Conservation (phyloP, 306 rosid species). For the Citrullus mucosospermus region DNA sequence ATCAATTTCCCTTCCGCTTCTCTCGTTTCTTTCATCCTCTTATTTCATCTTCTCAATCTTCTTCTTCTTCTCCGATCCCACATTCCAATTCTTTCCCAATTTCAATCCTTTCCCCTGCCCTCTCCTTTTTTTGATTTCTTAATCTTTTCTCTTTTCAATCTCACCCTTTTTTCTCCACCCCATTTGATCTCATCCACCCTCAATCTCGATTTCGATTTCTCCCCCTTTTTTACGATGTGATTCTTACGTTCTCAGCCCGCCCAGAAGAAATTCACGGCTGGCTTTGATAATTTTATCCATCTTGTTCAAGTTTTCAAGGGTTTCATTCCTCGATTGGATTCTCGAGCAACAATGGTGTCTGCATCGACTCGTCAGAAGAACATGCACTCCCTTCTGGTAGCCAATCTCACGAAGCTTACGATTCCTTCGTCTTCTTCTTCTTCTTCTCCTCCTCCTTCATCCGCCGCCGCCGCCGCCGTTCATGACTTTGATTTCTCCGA, state of each 20-base stretch:
- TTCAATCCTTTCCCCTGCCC: not conserved
- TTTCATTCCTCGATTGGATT: not conserved
- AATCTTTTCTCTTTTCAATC: not conserved
- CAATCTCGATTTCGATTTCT: not conserved
- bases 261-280: slow-evolving; percentile 20
- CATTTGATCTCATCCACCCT: not conserved
- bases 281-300: not conserved
- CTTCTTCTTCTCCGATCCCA: not conserved
- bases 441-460: slow-evolving; percentile 21
- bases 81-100: not conserved
- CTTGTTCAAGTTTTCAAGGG: not conserved
- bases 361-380: slow-evolving; percentile 25
- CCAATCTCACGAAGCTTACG: slow-evolving; percentile 48
- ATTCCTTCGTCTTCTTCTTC: slow-evolving; percentile 42
- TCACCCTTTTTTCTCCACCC: not conserved
- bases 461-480: slow-evolving; percentile 18
- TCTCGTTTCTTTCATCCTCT: not conserved
- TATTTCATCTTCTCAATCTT: not conserved
- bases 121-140: not conserved
- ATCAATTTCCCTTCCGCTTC: not conserved
- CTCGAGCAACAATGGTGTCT: slow-evolving; percentile 36
- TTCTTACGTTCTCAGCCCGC: slow-evolving; percentile 7
- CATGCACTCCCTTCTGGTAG: slow-evolving; percentile 37
- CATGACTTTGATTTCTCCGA: slow-evolving; percentile 16
- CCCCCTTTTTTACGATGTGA: slow-evolving; percentile 4